Conservation (phyloP, 768 basidiomycete genomes). For the Strobilomyces echinocephalus region DNA sequence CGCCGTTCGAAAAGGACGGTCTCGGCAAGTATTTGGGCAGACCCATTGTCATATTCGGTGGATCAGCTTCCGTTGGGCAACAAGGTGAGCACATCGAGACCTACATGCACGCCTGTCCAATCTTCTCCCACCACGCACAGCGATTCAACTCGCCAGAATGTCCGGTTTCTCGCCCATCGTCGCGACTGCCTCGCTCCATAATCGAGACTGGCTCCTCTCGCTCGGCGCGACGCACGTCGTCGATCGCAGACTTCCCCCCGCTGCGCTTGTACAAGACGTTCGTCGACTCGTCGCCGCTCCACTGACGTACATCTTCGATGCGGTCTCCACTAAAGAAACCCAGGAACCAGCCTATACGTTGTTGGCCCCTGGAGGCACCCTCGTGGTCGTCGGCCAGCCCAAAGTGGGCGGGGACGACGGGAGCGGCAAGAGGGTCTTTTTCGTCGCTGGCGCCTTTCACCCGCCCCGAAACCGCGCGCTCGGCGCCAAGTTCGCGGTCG, state of each 20-base stretch:
- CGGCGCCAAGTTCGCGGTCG: constrained; percentile 6
- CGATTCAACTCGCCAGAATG: constrained; percentile 30
- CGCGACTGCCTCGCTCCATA: constrained; percentile 34
- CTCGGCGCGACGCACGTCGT: constrained; percentile 36
- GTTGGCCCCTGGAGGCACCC: constrained; percentile 28
- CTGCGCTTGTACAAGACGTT: constrained; percentile 1
- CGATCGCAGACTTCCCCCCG: constrained; percentile 23
- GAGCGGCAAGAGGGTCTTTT: neutral
- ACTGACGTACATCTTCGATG: constrained; percentile 21
- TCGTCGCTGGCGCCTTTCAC: constrained; percentile 5
- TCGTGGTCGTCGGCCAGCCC: constrained; percentile 9
- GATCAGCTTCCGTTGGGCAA: constrained; percentile 35
- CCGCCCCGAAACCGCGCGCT: neutral
- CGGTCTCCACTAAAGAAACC: constrained; percentile 30
- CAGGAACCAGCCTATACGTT: constrained; percentile 28
- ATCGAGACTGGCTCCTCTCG: constrained; percentile 27
- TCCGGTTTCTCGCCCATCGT: constrained; percentile 35
- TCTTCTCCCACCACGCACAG: constrained; percentile 4
- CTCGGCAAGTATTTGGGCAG: constrained; percentile 27
- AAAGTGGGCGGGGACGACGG: neutral
- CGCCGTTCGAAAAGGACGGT: constrained; percentile 28
- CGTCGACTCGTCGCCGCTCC: neutral
- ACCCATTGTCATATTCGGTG: constrained; percentile 35
- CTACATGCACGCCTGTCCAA: neutral
- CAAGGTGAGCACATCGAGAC: constrained; percentile 19